These are phyloP conservation scores for Helicocarpus griseus DNA, from an alignment of 2,329 filamentous ascomycete genomes.

Conservation along the genomic window DNA sequence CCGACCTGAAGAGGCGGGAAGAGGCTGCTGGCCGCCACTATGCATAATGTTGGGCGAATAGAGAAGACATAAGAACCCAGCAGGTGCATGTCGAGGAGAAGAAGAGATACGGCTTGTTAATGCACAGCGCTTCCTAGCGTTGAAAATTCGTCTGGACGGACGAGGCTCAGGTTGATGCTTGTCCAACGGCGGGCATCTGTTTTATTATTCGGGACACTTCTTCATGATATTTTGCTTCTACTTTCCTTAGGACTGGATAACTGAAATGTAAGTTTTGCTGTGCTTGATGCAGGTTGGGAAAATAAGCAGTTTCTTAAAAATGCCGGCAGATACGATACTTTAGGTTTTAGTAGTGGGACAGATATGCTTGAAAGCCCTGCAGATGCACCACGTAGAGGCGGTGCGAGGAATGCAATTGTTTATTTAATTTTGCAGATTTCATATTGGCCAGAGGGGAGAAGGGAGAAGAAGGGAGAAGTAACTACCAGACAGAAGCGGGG, in stretches of 20 bases:
- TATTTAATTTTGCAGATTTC: neutral
- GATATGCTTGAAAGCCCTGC: too few relatives aligned
- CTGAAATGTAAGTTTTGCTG: neutral
- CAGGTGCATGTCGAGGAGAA: neutral
- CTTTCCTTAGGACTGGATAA: too few relatives aligned
- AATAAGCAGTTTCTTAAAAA: neutral
- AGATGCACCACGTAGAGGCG: neutral
- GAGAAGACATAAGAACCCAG: neutral
- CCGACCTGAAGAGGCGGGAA: neutral
- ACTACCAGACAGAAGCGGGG: too few relatives aligned
- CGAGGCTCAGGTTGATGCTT: neutral
- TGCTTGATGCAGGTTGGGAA: neutral
- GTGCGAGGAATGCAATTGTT: neutral
- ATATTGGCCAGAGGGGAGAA: neutral
- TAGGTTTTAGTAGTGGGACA: too few relatives aligned
- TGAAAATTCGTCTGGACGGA: neutral
- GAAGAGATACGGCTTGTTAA: neutral
- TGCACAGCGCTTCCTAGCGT: conserved; percentile 3
- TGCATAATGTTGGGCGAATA: neutral
- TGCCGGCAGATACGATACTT: neutral
- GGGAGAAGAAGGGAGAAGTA: neutral
- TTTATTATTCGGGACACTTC: neutral
- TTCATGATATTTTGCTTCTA: too few relatives aligned
- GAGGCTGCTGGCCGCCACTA: neutral
- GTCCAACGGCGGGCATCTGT: neutral